Conservation (phyloP, 768 basidiomycete species). For the Rubroboletus satanas region DNA sequence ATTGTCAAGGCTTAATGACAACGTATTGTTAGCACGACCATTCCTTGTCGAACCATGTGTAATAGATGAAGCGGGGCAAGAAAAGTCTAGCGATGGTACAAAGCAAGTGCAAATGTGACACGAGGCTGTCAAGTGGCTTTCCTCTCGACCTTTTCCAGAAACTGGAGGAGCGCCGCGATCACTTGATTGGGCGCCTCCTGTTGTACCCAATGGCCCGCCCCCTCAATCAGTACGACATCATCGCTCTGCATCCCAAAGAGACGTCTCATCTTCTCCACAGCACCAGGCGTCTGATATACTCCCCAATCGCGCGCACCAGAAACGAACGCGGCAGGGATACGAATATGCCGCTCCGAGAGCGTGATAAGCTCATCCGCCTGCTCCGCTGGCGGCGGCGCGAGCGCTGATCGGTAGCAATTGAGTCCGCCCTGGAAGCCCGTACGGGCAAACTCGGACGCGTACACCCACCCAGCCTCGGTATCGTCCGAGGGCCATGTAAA, state of each 20-base stretch:
- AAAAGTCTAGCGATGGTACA: neutral
- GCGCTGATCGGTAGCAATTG: constrained; percentile 48
- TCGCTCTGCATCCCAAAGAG: constrained; percentile 36
- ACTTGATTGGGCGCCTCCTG: constrained; percentile 50
- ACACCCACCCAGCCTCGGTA: constrained; percentile 41
- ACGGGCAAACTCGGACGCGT: constrained; percentile 44
- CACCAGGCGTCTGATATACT: constrained; percentile 51
- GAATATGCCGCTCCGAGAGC: constrained; percentile 44
- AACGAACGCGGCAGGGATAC: constrained; percentile 55
- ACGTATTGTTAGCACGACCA: constrained; percentile 16
- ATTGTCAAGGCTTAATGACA: constrained; percentile 15
- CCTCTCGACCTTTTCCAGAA: constrained; percentile 32
- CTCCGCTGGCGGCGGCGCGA: constrained; percentile 29
- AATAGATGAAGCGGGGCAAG: constrained; percentile 6
- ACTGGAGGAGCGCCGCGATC: constrained; percentile 37
- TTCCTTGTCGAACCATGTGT: constrained; percentile 9
- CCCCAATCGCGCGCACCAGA: constrained; percentile 60
- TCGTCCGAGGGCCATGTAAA: constrained; percentile 46
- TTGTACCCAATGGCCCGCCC: constrained; percentile 64
- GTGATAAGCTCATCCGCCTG: constrained; percentile 40
- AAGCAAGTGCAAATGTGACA: neutral
- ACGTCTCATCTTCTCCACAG: constrained; percentile 40
- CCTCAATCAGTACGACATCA: constrained; percentile 49
- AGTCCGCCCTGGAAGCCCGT: constrained; percentile 65
- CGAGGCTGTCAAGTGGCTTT: neutral